These are phyloP conservation scores for Talaromyces sp. DNA, from an alignment of 2,329 filamentous ascomycete species.

Conservation along the genomic window DNA sequence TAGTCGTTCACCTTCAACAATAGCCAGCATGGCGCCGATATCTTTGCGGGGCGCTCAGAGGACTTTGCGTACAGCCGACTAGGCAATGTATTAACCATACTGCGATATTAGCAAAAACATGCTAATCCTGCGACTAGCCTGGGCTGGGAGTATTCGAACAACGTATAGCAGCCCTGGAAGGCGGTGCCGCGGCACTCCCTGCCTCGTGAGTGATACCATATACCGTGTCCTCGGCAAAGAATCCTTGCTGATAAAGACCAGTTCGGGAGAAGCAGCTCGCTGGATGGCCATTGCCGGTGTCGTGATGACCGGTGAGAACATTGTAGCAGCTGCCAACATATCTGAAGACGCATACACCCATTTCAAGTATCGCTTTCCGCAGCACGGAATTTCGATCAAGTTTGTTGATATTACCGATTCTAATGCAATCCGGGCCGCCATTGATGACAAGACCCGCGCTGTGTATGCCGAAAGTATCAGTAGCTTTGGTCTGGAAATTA, in stretches of 20 bases:
- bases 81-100: slow-evolving; percentile 22
- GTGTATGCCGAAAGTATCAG: slow-evolving; percentile 85
- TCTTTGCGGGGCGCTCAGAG: slow-evolving; percentile 73
- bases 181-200: slow-evolving; percentile 63
- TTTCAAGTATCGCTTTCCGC: slow-evolving; percentile 78
- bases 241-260: background rate
- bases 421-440: slow-evolving; percentile 69
- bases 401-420: slow-evolving; percentile 73
- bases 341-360: slow-evolving; percentile 94
- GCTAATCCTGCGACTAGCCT: slow-evolving; percentile 16
- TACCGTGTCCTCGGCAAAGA: background rate
- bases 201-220: slow-evolving; percentile 48
- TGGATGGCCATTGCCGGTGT: slow-evolving; percentile 79
- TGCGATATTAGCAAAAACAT: background rate
- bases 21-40: slow-evolving; percentile 77
- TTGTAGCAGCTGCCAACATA: slow-evolving; percentile 77
- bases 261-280: slow-evolving; percentile 75
- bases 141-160: slow-evolving; percentile 43
- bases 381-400: slow-evolving; percentile 75
- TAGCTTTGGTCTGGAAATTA: slow-evolving; percentile 83
- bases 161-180: slow-evolving; percentile 41
- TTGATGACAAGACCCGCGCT: slow-evolving; percentile 85
- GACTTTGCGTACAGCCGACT: slow-evolving; percentile 46
- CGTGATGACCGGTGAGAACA: slow-evolving; percentile 79
- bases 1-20: slow-evolving; percentile 61